Evolutionary conservation across 2,329 filamentous ascomycete genomes (phyloP).

Genomic region (Xylaria sp.): DNA sequence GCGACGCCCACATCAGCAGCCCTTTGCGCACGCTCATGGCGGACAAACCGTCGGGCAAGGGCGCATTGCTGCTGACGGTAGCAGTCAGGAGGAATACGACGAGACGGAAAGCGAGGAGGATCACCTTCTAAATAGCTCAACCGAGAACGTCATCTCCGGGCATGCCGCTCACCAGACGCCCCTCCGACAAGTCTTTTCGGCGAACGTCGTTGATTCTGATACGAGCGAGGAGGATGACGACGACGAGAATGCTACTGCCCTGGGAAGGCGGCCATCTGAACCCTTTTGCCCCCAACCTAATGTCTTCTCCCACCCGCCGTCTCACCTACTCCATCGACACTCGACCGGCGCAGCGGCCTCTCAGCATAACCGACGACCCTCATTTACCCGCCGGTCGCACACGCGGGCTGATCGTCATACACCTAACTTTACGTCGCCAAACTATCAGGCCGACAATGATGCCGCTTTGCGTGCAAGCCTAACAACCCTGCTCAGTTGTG

Average conservation of each 20-base stretch:
- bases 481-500: slow-evolving; percentile 95
- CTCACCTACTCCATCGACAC: slow-evolving; percentile 60
- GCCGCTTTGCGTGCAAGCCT: slow-evolving; percentile 91
- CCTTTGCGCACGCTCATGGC: slow-evolving; percentile 40
- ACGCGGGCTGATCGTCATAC: slow-evolving; percentile 58
- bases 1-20: slow-evolving; percentile 56
- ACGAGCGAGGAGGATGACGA: slow-evolving; percentile 66
- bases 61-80: slow-evolving; percentile 57
- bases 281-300: slow-evolving; percentile 90
- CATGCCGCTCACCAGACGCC: slow-evolving; percentile 50
- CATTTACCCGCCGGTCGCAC: slow-evolving; percentile 61
- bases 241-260: slow-evolving; percentile 84
- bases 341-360: slow-evolving; percentile 62
- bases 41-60: slow-evolving; percentile 53
- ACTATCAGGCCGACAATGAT: slow-evolving; percentile 88
- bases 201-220: slow-evolving; percentile 54
- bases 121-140: slow-evolving; percentile 68
- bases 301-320: slow-evolving; percentile 86
- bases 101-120: slow-evolving; percentile 94
- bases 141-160: slow-evolving; percentile 59
- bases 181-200: slow-evolving; percentile 52
- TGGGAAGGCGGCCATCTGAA: slow-evolving; percentile 69
- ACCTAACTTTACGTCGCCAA: slow-evolving; percentile 76
- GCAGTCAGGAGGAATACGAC: slow-evolving; percentile 94
- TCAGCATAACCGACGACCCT: slow-evolving; percentile 62